A percentile compares a stretch with the other conserved stretches of the same genome.
These are phyloP conservation scores for Geoglossum cookeanum DNA, from an alignment of 2,329 filamentous ascomycete genomes.

Conservation along the genomic window DNA sequence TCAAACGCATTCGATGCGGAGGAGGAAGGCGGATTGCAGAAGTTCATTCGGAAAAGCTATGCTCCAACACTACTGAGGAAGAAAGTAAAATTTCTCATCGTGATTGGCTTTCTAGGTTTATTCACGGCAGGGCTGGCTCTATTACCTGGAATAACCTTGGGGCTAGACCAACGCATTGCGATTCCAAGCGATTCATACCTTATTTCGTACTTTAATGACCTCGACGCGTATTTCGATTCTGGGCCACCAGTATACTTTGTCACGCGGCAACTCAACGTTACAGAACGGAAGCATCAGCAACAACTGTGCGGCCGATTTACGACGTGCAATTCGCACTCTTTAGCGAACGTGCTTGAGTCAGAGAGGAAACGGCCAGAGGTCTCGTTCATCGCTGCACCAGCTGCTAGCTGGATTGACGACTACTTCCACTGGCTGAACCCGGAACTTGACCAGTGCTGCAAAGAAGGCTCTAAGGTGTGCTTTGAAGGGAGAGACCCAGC, in stretches of 20 bases:
- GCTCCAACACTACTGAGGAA: slow-evolving; percentile 64
- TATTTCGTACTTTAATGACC: slow-evolving; percentile 89
- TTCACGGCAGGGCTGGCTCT: slow-evolving; percentile 74
- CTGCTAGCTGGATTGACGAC: slow-evolving; percentile 93
- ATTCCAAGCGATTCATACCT: slow-evolving; percentile 88
- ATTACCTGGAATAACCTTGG: slow-evolving; percentile 66
- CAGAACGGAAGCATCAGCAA: slow-evolving; percentile 56
- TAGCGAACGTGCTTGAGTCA: slow-evolving; percentile 81
- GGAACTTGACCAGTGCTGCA: slow-evolving; percentile 51
- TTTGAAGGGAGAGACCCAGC: slow-evolving; percentile 58
- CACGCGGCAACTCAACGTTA: slow-evolving; percentile 61
- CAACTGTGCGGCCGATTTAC: slow-evolving; percentile 83
- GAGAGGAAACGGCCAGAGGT: slow-evolving; percentile 78
- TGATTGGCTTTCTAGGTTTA: slow-evolving; percentile 69
- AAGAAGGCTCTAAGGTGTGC: slow-evolving; percentile 52
- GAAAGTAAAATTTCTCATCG: slow-evolving; percentile 56
- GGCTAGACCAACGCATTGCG: slow-evolving; percentile 84
- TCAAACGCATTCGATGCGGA: slow-evolving; percentile 43
- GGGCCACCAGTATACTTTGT: slow-evolving; percentile 96
- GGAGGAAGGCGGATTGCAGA: slow-evolving; percentile 67
- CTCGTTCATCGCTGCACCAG: slow-evolving; percentile 72
- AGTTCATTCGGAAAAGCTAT: slow-evolving; percentile 79
- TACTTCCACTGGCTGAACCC: slow-evolving; percentile 96
- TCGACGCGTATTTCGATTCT: slow-evolving; percentile 78
- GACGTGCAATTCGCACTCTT: slow-evolving; percentile 63